Base-by-base conservation (phyloP, 148 eudicot species). In the Chenopodium quinoa region DNA sequence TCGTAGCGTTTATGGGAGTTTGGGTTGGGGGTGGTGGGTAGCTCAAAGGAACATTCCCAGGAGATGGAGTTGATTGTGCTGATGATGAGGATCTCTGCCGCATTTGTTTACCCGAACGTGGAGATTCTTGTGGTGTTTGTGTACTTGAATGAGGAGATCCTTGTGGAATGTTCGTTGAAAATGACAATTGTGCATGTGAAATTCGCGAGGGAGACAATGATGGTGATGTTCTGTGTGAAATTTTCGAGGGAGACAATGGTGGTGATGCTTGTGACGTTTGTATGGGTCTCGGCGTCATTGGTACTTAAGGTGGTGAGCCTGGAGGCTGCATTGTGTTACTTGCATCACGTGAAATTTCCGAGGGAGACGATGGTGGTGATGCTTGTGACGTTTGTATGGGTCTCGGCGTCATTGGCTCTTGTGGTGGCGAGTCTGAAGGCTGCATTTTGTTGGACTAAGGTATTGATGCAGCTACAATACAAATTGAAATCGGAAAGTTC, bases 241-340 rank as follows among this genome's bases (percentile, higher is more conserved):
- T 50, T 50, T 10, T 50, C 12, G 14, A 10, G 14, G 54, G 54
- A 50, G 54, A 50, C 54, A 47, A 37, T 37, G 44, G 44, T 37
- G 44, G 44, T 37, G 44, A 37, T 37, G 44, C 44, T 37, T 37
- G 44, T 58, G 22, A 52, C 16, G 0, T 58, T 58, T 58, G 19
- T 58, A 14, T 58, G 63, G 63, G 70, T 47, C 44, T 62, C 4
- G 63, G 73, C 60, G 32, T 0, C 56, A 23, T 22, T 34, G 63
- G 75, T 7, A 50, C 23, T 13, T 64, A 56, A n/a, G 79, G 8
- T 13, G 72, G 10, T 25, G 76, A 19, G 58, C 71, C 46, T 58
- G 76, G 34, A 25, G 70, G 64, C 19, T 44, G 76, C 80, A 82
- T 60, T 27, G 12, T 56, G 13, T 58, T 58, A 52, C 56, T 37